Percentiles rank a stretch among this genome's conserved stretches.
phyloP scores from a whole-genome alignment of 305 asterid species.

The Plantago lanceolata region DNA sequence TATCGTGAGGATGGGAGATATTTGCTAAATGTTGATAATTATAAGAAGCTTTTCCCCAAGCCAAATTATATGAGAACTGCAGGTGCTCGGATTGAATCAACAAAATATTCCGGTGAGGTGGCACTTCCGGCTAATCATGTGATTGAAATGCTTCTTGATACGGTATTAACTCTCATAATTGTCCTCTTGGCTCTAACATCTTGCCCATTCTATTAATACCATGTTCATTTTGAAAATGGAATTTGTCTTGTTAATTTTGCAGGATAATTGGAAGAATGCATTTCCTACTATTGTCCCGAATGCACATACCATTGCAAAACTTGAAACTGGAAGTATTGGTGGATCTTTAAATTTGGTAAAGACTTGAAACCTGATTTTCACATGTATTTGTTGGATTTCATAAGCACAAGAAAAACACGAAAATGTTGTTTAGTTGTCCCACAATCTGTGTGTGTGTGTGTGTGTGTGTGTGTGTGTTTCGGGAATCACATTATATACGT shows the following conservation, averaged over 20 bases:
- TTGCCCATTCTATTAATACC: neutral
- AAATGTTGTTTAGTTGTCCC: too few species aligned
- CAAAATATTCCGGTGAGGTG: conserved; percentile 55
- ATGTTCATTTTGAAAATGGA: too few species aligned
- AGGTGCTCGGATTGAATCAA: conserved; percentile 56
- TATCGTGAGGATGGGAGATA: conserved; percentile 37
- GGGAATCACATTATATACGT: too few species aligned
- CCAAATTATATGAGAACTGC: conserved; percentile 30
- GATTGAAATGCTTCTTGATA: conserved; percentile 49
- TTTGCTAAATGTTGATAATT: conserved; percentile 39
- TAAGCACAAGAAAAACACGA: too few species aligned
- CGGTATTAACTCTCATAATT: conserved; percentile 28
- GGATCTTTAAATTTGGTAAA: conserved; percentile 55
- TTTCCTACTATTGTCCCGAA: conserved; percentile 51
- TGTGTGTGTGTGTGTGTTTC: too few species aligned
- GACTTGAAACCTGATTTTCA: conserved; percentile 7
- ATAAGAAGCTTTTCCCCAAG: conserved; percentile 48
- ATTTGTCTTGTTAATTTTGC: conserved; percentile 18
- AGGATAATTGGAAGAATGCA: conserved; percentile 60
- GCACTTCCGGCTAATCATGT: conserved; percentile 42
- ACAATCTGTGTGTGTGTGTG: too few species aligned
- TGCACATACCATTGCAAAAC: conserved; percentile 42
- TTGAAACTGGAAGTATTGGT: conserved; percentile 39
- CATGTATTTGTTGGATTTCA: neutral
- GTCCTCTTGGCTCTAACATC: conserved; percentile 2